phyloP scores from a whole-genome alignment of 1,139 yeast genomes.

The Suhomyces bokatorum region DNA sequence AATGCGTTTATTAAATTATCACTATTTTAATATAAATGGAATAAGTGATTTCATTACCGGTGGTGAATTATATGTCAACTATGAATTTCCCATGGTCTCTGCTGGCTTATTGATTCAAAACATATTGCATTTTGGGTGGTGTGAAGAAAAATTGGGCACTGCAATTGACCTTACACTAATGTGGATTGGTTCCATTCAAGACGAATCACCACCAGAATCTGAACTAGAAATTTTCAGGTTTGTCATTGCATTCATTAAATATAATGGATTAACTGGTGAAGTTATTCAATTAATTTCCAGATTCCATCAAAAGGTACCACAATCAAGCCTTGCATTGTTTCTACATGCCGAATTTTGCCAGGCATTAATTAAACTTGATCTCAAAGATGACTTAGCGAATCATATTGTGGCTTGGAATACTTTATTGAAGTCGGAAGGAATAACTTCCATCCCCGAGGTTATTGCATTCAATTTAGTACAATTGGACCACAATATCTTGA shows the following conservation, averaged over 20 bases:
- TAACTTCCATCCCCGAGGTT: constrained; percentile 12
- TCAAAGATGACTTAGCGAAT: constrained; percentile 16
- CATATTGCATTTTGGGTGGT: constrained; percentile 24
- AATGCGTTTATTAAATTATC: constrained; percentile 17
- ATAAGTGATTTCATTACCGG: constrained; percentile 10
- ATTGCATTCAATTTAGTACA: constrained; percentile 30
- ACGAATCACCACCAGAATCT: constrained; percentile 4
- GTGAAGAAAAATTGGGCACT: constrained; percentile 15
- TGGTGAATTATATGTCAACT: neutral
- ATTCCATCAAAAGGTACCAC: neutral
- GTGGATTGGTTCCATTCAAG: constrained; percentile 10
- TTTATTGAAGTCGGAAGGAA: constrained; percentile 16
- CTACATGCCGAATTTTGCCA: constrained; percentile 18
- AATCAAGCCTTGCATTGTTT: constrained; percentile 11
- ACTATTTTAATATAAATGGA: constrained; percentile 26
- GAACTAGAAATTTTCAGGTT: constrained; percentile 35
- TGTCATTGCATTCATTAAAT: constrained; percentile 37
- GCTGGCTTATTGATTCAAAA: constrained; percentile 26
- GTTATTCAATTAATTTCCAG: constrained; percentile 22
- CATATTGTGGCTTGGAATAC: constrained; percentile 18
- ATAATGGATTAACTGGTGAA: constrained; percentile 35
- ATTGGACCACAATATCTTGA: constrained; percentile 25
- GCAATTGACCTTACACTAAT: constrained; percentile 15
- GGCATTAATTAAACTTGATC: constrained; percentile 16
- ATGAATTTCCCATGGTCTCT: constrained; percentile 12